Base-by-base conservation (phyloP, 441 rosid species). In the Eruca vesicaria region DNA sequence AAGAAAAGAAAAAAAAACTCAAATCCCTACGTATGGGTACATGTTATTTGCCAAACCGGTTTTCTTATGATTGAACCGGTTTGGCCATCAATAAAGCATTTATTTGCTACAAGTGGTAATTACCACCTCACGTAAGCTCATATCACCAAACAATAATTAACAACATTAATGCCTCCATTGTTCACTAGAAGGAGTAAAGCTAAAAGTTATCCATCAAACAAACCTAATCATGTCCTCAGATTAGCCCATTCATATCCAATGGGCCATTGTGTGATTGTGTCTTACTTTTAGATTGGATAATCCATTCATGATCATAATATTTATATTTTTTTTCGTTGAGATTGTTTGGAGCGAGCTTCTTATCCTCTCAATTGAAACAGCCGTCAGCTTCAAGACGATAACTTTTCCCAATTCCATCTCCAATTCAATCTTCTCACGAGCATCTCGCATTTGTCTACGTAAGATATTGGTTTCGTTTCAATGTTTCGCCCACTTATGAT, bases 41-140 rank as follows among this genome's bases (percentile, higher is more conserved):
- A 31, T 14, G 45, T 33, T 64, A 70, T 58, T 58, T 10, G 11
- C 60, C 35, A 43, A 43, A 64, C 76, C 63, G 28, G 66, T 43
- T 64, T 23, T 23, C 16, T 14, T 70, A 53, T 16, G 86, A n/a
- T 38, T 38, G 15, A 38, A 38, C 45, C 45, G 45, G 72, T 72
- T 89, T 89, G 55, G 81, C 87, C n/a, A n/a, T n/a, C 28, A 29
- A 26, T 18, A 26, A 29, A n/a, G n/a, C n/a, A n/a, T n/a, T n/a
- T n/a, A n/a, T n/a, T n/a, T n/a, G n/a, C n/a, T n/a, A n/a, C n/a
- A n/a, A n/a, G n/a, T n/a, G n/a, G n/a, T n/a, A n/a, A n/a, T n/a
- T n/a, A n/a, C n/a, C n/a, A n/a, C 15, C 7, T 14, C 66, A 29
- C 58, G 26, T 4, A 32, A 43, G 16, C 66, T 66, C 36, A 21